Evolutionary conservation across 345 rosid genomes (phyloP), one percentile per base, ranked within the genome.

Genomic region (Citrus australasica): DNA sequence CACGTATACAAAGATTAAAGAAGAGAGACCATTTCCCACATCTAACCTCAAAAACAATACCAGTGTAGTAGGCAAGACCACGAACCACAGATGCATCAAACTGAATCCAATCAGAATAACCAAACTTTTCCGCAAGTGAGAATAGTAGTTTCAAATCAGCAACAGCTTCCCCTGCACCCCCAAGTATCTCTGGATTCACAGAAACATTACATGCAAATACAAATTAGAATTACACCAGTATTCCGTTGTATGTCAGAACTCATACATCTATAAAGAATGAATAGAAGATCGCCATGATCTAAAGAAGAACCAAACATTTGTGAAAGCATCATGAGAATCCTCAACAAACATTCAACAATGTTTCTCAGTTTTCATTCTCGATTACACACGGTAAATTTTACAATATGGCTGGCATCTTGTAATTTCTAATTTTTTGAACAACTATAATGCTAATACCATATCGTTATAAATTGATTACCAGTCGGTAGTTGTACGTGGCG

Each of bases 11-110:
- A 32, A n/a, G 13, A 32, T 53, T 14, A 46, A 10, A 55, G 66
- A 73, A 37, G 32, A 30, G 63, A 55, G 63, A 38, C 22, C 17
- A 74, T 48, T 67, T 76, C 61, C 79, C 22, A 74, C 78, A 27
- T 74, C 90, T 88, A 77, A 95, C 99, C 99, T 95, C 99, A 25
- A 95, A 95, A 56, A 95, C 99, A 63, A 95, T 88, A 70, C 98
- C 97, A 59, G 99, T 95, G 88, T 95, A 93, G 89, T 95, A 95
- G 75, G 99, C 94, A 75, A 93, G 97, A 79, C 99, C 99, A 46
- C 99, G 97, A 37, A 95, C 99, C 79, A 93, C 84, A 37, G 99
- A 95, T 75, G 97, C 98, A 82, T 95, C 99, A 89, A 95, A 93
- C 81, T 92, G 96, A 82, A 95, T 91, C 98, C 99, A 95, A 66